Conservation (phyloP, 495 filamentous ascomycete species). For the Astrocystis sublimbata region DNA sequence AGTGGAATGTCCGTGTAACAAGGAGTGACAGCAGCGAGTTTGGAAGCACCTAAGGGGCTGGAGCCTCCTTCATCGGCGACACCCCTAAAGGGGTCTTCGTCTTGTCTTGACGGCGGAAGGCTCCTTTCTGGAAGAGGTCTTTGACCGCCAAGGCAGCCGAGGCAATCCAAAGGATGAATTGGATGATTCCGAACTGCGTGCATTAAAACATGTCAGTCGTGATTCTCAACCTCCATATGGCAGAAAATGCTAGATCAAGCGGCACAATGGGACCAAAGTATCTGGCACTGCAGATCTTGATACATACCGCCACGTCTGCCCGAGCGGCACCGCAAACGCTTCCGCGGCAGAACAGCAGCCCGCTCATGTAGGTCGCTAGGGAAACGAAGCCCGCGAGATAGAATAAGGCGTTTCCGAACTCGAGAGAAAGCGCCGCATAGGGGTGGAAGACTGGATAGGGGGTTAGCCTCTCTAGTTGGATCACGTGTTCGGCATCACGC, state of each 20-base stretch:
- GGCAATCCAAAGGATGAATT: conserved; percentile 46
- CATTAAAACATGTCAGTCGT: no score
- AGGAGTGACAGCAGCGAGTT: conserved; percentile 15
- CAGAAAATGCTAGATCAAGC: no score
- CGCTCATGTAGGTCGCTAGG: conserved; percentile 62
- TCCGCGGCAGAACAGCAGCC: conserved; percentile 55
- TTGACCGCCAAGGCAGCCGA: conserved; percentile 36
- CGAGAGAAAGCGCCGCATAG: conserved; percentile 60
- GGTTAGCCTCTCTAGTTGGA: neutral
- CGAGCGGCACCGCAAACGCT: conserved; percentile 50
- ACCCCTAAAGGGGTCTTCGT: conserved; percentile 25
- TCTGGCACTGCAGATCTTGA: no score
- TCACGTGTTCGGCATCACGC: neutral
- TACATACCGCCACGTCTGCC: conserved; percentile 48
- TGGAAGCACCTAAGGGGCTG: conserved; percentile 25
- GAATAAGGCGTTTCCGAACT: conserved; percentile 70
- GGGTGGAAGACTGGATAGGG: conserved; percentile 52
- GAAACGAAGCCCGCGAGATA: conserved; percentile 82
- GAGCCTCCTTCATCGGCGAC: conserved; percentile 35
- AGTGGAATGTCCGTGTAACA: conserved; percentile 32
- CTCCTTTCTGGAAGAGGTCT: conserved; percentile 41
- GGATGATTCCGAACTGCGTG: conserved; percentile 48
- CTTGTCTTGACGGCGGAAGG: conserved; percentile 17
- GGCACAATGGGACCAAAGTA: no score
- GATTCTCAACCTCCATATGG: no score